Conservation (phyloP, 495 filamentous ascomycete genomes). For the Neurospora tetrasperma region DNA sequence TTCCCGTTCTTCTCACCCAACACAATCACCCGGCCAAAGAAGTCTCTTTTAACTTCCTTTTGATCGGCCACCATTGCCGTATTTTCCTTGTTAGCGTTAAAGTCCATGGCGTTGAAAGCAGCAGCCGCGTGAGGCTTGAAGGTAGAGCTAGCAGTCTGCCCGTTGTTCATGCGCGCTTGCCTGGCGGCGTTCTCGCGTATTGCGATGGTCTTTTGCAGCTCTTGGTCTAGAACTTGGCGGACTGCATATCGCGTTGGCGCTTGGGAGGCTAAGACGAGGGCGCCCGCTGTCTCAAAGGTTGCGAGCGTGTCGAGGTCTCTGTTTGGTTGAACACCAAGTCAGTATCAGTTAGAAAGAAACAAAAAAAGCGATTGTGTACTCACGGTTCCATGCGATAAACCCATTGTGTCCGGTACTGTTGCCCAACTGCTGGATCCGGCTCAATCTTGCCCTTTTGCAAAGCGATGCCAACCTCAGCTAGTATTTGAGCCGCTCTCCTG, state of each 20-base stretch:
- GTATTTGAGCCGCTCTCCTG: slow-evolving; percentile 63
- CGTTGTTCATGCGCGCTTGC: slow-evolving; percentile 43
- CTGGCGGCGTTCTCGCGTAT: slow-evolving; percentile 48
- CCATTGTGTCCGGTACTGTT: slow-evolving; percentile 48
- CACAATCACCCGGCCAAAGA: slow-evolving; percentile 70
- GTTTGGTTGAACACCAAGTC: background rate
- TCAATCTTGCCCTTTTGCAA: slow-evolving; percentile 80
- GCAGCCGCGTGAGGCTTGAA: background rate
- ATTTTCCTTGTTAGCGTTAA: slow-evolving; percentile 34
- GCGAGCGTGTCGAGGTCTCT: slow-evolving; percentile 55
- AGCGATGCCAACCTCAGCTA: slow-evolving; percentile 65
- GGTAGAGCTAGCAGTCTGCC: slow-evolving; percentile 19
- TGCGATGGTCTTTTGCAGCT: slow-evolving; percentile 60
- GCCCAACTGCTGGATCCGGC: slow-evolving; percentile 31
- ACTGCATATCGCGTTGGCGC: slow-evolving; percentile 78
- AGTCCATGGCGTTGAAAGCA: background rate
- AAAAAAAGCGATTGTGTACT: slow-evolving; percentile 24
- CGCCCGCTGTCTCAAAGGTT: slow-evolving; percentile 46
- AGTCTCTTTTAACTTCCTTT: slow-evolving; percentile 63
- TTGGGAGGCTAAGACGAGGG: slow-evolving; percentile 35
- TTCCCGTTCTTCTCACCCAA: slow-evolving; percentile 32
- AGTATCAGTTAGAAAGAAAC: background rate
- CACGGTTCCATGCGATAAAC: slow-evolving; percentile 94
- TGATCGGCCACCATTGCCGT: slow-evolving; percentile 10
- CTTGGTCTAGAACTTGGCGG: slow-evolving; percentile 83